These are phyloP conservation scores for Cryptococcus sp. DNA, from an alignment of 1,284 basidiomycete genomes.

Conservation along the genomic window DNA sequence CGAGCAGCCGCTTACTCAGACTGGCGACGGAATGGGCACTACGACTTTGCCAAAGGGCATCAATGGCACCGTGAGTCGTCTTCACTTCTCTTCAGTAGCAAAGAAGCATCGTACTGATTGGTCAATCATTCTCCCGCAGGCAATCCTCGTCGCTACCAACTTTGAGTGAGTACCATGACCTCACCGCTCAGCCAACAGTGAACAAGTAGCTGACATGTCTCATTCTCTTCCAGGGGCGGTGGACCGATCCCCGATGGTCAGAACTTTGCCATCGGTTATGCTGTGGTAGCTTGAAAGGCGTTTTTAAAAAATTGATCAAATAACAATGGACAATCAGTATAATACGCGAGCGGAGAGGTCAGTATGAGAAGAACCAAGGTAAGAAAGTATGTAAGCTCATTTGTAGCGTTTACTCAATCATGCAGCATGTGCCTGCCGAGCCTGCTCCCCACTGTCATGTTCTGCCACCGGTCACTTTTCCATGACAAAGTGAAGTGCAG, in stretches of 20 bases:
- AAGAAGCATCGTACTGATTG: background rate
- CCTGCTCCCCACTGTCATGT: background rate
- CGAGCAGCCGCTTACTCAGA: constrained; percentile 14
- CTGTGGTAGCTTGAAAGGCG: background rate
- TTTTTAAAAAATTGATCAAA: no score
- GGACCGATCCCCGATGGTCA: background rate
- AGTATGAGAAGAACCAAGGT: no score
- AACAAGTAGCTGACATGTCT: background rate
- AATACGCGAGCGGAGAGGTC: no score
- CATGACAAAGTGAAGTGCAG: background rate
- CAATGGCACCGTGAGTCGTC: constrained; percentile 20
- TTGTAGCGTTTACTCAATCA: no score
- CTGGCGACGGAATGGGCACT: constrained; percentile 17
- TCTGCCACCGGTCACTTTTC: background rate
- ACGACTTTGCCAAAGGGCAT: constrained; percentile 16
- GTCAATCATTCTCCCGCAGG: background rate
- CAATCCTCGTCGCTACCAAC: constrained; percentile 21
- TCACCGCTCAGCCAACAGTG: no score
- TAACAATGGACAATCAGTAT: no score
- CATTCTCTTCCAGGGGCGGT: background rate
- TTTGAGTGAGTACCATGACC: constrained; percentile 7
- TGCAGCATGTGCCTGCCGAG: no score
- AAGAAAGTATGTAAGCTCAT: no score
- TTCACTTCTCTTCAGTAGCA: background rate
- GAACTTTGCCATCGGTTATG: background rate